phyloP scores from a whole-genome alignment of 768 basidiomycete genomes.

The Pseudohyphozyma bogoriensis region DNA sequence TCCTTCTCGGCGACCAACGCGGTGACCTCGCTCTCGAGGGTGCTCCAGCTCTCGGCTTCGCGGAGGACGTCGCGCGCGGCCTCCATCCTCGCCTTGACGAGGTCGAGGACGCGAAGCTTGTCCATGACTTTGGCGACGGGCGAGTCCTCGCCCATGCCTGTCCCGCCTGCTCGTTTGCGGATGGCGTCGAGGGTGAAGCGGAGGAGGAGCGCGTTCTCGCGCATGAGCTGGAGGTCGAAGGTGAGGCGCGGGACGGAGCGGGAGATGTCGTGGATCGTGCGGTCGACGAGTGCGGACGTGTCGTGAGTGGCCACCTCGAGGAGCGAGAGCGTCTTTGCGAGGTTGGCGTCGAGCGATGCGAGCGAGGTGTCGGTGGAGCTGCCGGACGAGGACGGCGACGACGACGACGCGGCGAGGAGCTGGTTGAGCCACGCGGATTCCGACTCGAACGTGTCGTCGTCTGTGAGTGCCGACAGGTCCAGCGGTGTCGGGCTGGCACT shows the following conservation, averaged over 20 bases:
- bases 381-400: too few species aligned
- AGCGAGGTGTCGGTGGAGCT: not conserved
- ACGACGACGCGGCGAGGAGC: slow-evolving; percentile 6
- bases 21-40: slow-evolving; percentile 83
- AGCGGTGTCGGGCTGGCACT: slow-evolving; percentile 1
- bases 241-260: slow-evolving; percentile 79
- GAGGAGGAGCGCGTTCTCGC: slow-evolving; percentile 73
- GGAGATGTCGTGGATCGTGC: slow-evolving; percentile 83
- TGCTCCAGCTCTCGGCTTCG: slow-evolving; percentile 95
- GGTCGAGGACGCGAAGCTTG: slow-evolving; percentile 68
- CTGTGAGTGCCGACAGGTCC: slow-evolving; percentile 11
- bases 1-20: slow-evolving; percentile 65
- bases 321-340: slow-evolving; percentile 8
- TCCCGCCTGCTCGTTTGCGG: slow-evolving; percentile 41
- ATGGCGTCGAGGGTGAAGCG: slow-evolving; percentile 57
- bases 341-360: slow-evolving; percentile 12
- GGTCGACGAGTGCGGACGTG: slow-evolving; percentile 74
- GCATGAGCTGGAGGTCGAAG: slow-evolving; percentile 96
- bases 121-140: slow-evolving; percentile 61
- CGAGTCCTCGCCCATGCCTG: slow-evolving; percentile 36
- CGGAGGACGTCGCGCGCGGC: slow-evolving; percentile 75
- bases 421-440: slow-evolving; percentile 28
- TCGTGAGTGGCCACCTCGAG: slow-evolving; percentile 81
- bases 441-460: slow-evolving; percentile 1
- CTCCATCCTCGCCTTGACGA: slow-evolving; percentile 76